Percentiles rank a stretch among this genome's conserved stretches.
Evolutionary conservation across 192 early-diverging fungal species (phyloP).

Genomic region (Coemansia sp.): DNA sequence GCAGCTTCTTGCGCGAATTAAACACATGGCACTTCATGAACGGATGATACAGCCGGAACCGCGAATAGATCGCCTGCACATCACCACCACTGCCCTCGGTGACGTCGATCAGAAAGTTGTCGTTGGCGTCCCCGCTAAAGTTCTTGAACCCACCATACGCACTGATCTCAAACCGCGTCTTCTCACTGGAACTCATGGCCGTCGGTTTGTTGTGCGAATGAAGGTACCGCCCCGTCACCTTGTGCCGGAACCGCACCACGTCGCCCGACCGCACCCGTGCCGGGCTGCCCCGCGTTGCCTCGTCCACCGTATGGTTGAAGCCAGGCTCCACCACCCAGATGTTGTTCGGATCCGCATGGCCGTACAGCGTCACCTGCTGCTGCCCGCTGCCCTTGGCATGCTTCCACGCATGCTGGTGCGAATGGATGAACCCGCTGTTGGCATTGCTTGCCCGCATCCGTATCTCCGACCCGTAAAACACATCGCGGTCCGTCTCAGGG

Average conservation of each 20-base stretch:
- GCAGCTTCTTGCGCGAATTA: conserved; percentile 73
- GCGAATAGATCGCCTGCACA: conserved; percentile 57
- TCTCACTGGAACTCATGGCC: conserved; percentile 57
- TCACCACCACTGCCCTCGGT: conserved; percentile 46
- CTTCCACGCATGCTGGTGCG: conserved; percentile 58
- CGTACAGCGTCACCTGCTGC: conserved; percentile 78
- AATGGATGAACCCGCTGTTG: conserved; percentile 49
- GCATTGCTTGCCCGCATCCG: conserved; percentile 38
- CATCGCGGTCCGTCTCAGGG: conserved; percentile 38
- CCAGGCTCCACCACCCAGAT: conserved; percentile 57
- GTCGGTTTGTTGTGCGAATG: conserved; percentile 71
- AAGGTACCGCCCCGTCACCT: conserved; percentile 53
- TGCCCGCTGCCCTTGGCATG: conserved; percentile 65
- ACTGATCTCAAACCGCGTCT: conserved; percentile 68
- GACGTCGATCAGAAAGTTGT: conserved; percentile 81
- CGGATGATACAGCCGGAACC: conserved; percentile 70
- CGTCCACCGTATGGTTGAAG: conserved; percentile 32
- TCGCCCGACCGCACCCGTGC: conserved; percentile 64
- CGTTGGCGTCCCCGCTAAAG: conserved; percentile 84
- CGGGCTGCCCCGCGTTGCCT: conserved; percentile 37
- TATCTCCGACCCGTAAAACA: conserved; percentile 49
- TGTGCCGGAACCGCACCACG: conserved; percentile 65
- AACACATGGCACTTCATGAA: conserved; percentile 72
- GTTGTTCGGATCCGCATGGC: conserved; percentile 83
- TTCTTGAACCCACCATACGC: conserved; percentile 64